These are phyloP conservation scores for Ministeria vibrans DNA, from an alignment of 78 protist species.

Conservation along the genomic window DNA sequence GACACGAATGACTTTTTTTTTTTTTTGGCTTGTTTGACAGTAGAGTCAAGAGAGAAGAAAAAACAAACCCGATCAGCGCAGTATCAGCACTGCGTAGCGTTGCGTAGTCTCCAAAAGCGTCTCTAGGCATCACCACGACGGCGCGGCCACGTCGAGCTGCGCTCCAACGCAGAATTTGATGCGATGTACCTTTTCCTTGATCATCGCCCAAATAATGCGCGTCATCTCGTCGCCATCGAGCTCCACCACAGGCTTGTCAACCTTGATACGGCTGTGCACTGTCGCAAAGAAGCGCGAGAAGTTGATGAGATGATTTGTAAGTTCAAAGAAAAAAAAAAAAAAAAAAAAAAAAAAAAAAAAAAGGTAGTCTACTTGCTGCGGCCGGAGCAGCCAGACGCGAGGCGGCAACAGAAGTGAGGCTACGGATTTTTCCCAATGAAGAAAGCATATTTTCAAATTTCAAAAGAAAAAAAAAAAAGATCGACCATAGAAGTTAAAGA, in stretches of 20 bases:
- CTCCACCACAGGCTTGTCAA: slow-evolving; percentile 73
- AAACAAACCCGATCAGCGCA: not conserved
- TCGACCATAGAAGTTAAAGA: too few species aligned
- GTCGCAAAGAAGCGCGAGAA: too few species aligned
- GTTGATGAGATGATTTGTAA: too few species aligned
- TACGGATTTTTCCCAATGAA: too few species aligned
- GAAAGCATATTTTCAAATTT: too few species aligned
- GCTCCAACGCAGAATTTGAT: not conserved
- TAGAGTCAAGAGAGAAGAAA: not conserved
- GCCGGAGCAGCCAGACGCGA: too few species aligned
- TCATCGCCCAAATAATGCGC: slow-evolving; percentile 67
- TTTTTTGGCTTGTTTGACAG: not conserved
- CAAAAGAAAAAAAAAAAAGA: too few species aligned
- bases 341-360: too few species aligned
- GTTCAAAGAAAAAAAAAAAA: too few species aligned
- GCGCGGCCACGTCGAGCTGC: not conserved
- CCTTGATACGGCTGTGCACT: slow-evolving; percentile 30
- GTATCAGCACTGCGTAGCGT: not conserved
- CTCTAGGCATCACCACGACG: not conserved
- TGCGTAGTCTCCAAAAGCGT: too few species aligned
- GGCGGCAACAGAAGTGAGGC: too few species aligned
- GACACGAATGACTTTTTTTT: not conserved
- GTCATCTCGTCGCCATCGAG: slow-evolving; percentile 80
- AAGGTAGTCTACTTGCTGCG: too few species aligned
- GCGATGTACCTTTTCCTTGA: slow-evolving; percentile 64